Evolutionary conservation across 2,329 filamentous ascomycete species (phyloP).

Genomic region (Camillea tinctor): DNA sequence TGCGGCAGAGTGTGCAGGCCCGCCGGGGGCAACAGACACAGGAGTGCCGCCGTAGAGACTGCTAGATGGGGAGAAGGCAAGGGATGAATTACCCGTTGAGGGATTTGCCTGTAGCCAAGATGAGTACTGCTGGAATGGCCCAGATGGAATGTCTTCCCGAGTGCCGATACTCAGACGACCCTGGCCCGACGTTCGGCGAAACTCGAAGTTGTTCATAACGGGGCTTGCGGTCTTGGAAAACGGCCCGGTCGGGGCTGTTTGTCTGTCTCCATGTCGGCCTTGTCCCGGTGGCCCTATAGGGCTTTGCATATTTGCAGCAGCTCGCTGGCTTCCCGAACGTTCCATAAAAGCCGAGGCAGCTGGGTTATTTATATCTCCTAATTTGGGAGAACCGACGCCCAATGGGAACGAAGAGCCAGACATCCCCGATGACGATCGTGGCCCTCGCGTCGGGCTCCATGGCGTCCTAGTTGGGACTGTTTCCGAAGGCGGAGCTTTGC

Average conservation of each 20-base stretch:
- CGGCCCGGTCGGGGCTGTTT: background rate
- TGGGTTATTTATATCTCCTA: conserved; percentile 2
- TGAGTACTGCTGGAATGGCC: conserved; percentile 14
- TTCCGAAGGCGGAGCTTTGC: conserved; percentile 10
- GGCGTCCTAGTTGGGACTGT: conserved; percentile 4
- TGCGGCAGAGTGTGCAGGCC: conserved; percentile 18
- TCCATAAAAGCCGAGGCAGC: conserved; percentile 15
- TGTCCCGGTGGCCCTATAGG: conserved; percentile 17
- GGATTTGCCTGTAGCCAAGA: conserved; percentile 17
- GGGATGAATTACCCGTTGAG: conserved; percentile 25
- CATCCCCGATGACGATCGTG: conserved; percentile 7
- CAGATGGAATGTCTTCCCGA: conserved; percentile 1
- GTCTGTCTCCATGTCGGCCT: conserved; percentile 8
- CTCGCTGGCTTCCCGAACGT: conserved; percentile 15
- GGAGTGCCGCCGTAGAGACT: conserved; percentile 52
- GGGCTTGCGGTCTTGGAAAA: conserved; percentile 8
- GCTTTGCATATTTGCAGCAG: conserved; percentile 10
- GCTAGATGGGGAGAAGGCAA: conserved; percentile 48
- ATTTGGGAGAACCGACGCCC: conserved; percentile 6
- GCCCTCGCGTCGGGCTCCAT: conserved; percentile 12
- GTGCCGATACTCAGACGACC: background rate
- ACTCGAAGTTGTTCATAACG: conserved; percentile 8
- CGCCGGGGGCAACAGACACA: conserved; percentile 4
- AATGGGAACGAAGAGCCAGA: conserved; percentile 9
- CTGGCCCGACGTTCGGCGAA: conserved; percentile 9